Percentiles rank a stretch among this genome's conserved stretches.
Conservation (phyloP, 768 basidiomycete genomes). For the Mycena capillaripes region DNA sequence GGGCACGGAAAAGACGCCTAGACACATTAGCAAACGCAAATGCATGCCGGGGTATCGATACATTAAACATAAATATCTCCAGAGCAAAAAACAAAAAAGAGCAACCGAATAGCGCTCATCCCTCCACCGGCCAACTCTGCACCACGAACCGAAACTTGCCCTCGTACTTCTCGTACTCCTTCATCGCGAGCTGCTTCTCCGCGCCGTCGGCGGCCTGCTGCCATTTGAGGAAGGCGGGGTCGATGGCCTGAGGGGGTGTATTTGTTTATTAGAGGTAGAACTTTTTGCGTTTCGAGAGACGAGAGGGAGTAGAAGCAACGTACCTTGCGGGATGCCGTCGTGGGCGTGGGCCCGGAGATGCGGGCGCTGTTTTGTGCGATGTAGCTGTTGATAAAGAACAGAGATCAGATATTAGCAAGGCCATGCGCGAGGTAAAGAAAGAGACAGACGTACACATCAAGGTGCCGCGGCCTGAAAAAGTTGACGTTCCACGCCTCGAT, state of each 20-base stretch:
- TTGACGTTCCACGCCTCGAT: constrained; percentile 34
- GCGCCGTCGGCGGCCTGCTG: constrained; percentile 18
- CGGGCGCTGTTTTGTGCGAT: constrained; percentile 26
- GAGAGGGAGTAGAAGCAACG: constrained; percentile 21
- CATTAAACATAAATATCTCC: too few species aligned
- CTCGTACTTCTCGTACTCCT: constrained; percentile 30
- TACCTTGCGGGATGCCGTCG: constrained; percentile 24
- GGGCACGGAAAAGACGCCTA: too few species aligned
- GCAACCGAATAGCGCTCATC: constrained; percentile 2
- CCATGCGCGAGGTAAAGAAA: background rate
- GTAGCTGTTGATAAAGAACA: constrained; percentile 28
- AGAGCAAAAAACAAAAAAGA: too few species aligned
- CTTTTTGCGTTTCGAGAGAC: background rate
- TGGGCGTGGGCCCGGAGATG: constrained; percentile 31
- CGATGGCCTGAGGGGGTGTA: constrained; percentile 22
- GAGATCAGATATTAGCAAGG: background rate
- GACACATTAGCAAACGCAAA: too few species aligned
- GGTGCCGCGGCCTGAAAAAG: constrained; percentile 31
- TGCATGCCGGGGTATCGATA: too few species aligned
- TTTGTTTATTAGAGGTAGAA: constrained; percentile 1
- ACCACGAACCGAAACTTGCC: constrained; percentile 33
- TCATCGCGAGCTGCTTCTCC: constrained; percentile 31
- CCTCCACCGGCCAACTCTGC: constrained; percentile 28
- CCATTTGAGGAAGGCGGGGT: constrained; percentile 32
- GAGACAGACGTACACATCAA: constrained; percentile 29